Evolutionary conservation across 139 green algal species (phyloP), one percentile per base, ranked within the genome.

Genomic region (Zygnema circumcarinatum): DNA sequence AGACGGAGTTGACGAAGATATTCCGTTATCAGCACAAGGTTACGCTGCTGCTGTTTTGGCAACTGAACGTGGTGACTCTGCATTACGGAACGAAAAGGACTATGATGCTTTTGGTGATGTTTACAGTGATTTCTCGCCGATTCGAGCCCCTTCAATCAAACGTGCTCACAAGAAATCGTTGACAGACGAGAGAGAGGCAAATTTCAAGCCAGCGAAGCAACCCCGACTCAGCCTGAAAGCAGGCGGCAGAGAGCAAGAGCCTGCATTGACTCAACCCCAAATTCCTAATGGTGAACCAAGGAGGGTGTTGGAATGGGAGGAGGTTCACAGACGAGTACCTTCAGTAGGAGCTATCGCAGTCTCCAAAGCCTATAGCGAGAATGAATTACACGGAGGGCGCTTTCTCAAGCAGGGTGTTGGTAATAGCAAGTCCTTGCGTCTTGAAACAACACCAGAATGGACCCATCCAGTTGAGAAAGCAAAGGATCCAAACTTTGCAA

Each of bases 1-100:
- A 39, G 35, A 39, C 11, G 11, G 69, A 39, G 36, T 78, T 41
- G 35, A 22, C 3, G 69, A 39, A 3, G 16, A 11, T 78, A 25
- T 16, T n/a, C 35, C 3, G 7, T 78, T 78, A n/a, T 11, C 69
- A 41, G 36, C 35, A 25, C 35, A 78, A 41, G 69, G 35, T 20
- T 41, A 25, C 11, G 69, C 69, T n/a, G 36, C 35, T 38, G 69
- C 69, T 78, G 69, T 78, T 78, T 39, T 39, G 69, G 35, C 36
- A 41, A 78, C 7, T 78, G 36, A 41, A 78, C 3, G 69, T n/a
- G 16, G 16, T 41, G 69, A 78, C 35, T 41, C 69, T 78, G 69
- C 47, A 25, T 78, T 78, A 16, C 7, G 69, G 16, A 78, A 78
- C 11, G 36, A 20, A 16, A 78, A 78, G 69, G 69, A 41, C 3